Evolutionary conservation across 495 filamentous ascomycete genomes (phyloP), one percentile per base, ranked within the genome.

Genomic region (Penicillium bialowiezense): DNA sequence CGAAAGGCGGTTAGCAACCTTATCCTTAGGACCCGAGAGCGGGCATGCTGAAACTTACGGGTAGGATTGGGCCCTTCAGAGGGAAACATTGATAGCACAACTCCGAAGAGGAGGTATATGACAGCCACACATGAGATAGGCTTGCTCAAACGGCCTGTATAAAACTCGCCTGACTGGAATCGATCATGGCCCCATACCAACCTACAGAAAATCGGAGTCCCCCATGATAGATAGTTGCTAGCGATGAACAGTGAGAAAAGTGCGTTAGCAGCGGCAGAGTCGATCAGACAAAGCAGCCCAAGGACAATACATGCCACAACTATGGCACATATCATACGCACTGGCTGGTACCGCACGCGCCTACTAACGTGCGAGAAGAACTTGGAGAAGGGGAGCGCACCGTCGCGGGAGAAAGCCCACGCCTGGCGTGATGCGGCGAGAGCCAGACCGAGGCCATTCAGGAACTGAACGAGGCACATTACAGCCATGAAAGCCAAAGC

Each of bases 181-280:
- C 78, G 80, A 1, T 63, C 48, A 47, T 79, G 62, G 2, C 82
- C 83, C 82, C 82, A 87, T 10, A 82, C 68, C 0, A 86, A 63
- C 8, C 84, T 77, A 47, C 77, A 77, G 37, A 85, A 70, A 36
- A 87, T 86, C 4, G 84, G 83, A 3, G 68, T 74, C 13, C 74
- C 72, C 81, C 81, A 87, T 3, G 82, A 80, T 2, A 86, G 53
- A 43, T 84, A 77, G 54, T 84, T 83, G 12, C 76, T 80, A 0
- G 82, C 80, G 12, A 84, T 76, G 2, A 76, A 76, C 1, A 86
- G 72, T 2, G 77, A 82, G 69, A 86, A 86, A 8, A 86, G 67
- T 3, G 82, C 82, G 23, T 73, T 71, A 1, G 81, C 73, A 2
- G 82, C 80, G 1, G 81, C 82, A 0, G 69, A 71, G 28, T 78